Base-by-base conservation (phyloP, 73 alveolate genomes). In the Tetrahymena elliotti region DNA sequence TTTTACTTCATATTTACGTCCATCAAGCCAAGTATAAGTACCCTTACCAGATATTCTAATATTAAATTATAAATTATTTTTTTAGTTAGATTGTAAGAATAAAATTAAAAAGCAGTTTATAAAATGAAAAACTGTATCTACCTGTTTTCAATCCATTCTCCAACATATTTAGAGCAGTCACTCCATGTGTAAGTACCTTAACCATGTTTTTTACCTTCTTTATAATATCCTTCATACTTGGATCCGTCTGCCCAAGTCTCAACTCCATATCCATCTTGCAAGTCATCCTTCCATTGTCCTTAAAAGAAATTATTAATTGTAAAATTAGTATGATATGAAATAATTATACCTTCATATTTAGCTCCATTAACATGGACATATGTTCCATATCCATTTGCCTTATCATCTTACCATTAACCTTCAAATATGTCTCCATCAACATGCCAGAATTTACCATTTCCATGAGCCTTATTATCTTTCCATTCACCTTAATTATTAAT, bases 11-110 rank as follows among this genome's bases (percentile, higher is more conserved):
- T 97, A 95, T 47, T 83, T 83, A 38, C 99, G 93, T 22, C 99
- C 99, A 98, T 98, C 99, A 24, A 98, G 96, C 98, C 99, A 98
- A 82, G 96, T 96, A 96, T 97, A 97, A 34, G 94, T 97, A 6
- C 99, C 99, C 93, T 84, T 94, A 31, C 99, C 99, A 52, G 97
- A 95, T 35, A 98, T 98, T 96, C 97, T 98, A 96, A 68, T n/a
- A n/a, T n/a, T n/a, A n/a, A n/a, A n/a, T n/a, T n/a, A n/a, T n/a
- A n/a, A n/a, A n/a, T n/a, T n/a, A n/a, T n/a, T n/a, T n/a, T n/a
- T n/a, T n/a, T n/a, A n/a, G n/a, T n/a, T 27, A 7, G 20, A 7
- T 53, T 15, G 33, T 15, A 53, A 53, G 6, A n/a, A 15, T 1
- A 15, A 1, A 7, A 53, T 53, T 53, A n/a, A 7, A 3, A 53